Evolutionary conservation across 192 early-diverging fungal genomes (phyloP).

Genomic region (Chytriomyces sp.): DNA sequence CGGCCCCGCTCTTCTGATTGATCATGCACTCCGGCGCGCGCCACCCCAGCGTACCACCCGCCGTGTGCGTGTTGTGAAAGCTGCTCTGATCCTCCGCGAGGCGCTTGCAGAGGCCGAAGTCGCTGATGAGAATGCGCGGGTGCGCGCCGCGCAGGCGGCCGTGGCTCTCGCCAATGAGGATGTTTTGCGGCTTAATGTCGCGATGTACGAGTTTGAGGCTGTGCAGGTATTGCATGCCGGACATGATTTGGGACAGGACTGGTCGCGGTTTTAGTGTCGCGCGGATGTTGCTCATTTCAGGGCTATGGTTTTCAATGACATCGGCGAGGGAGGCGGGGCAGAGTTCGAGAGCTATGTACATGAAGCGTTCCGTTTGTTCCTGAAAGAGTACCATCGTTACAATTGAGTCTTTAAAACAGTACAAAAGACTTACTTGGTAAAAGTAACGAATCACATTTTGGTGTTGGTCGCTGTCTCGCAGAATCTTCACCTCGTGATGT

Average conservation of each 20-base stretch:
- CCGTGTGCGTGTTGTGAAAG: constrained; percentile 84
- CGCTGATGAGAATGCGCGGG: constrained; percentile 86
- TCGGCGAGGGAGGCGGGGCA: constrained; percentile 90
- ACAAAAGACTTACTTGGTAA: constrained; percentile 63
- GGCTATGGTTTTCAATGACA: constrained; percentile 66
- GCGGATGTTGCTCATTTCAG: constrained; percentile 45
- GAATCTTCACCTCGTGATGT: constrained; percentile 86
- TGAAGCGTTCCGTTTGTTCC: constrained; percentile 86
- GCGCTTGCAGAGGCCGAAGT: constrained; percentile 96
- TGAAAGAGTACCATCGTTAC: constrained; percentile 1
- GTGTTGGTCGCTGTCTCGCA: constrained; percentile 93
- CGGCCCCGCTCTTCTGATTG: constrained; percentile 25
- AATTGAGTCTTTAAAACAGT: constrained; percentile 44
- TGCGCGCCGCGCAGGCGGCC: constrained; percentile 41
- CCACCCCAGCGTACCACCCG: constrained; percentile 94
- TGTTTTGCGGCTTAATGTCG: constrained; percentile 95
- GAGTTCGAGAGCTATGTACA: constrained; percentile 96
- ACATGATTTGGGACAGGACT: constrained; percentile 81
- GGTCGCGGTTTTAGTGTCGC: constrained; percentile 60
- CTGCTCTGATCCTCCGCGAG: constrained; percentile 91
- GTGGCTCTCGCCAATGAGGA: constrained; percentile 66
- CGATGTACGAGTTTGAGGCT: constrained; percentile 95
- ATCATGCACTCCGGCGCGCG: constrained; percentile 87
- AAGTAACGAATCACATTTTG: constrained; percentile 97
- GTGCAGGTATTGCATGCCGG: constrained; percentile 87